Conservation (phyloP, 23 red algal species). For the Gracilaria vermiculophylla region DNA sequence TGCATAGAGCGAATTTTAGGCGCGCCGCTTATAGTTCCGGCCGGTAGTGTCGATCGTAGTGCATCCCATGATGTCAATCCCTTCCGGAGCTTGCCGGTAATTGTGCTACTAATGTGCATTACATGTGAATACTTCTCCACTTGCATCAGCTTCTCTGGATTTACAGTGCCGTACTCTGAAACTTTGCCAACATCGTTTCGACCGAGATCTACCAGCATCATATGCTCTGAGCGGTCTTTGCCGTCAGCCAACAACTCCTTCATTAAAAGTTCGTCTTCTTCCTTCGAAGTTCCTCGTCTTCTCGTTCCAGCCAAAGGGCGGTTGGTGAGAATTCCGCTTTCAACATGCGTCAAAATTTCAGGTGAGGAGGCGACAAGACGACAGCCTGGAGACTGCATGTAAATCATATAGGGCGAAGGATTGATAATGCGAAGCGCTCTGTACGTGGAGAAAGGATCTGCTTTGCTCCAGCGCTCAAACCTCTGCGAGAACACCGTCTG, state of each 20-base stretch:
- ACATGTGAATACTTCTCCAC: constrained; percentile 97
- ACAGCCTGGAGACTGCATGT: constrained; percentile 74
- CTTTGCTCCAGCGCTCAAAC: constrained; percentile 83
- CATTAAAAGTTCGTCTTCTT: constrained; percentile 85
- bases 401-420: constrained; percentile 99
- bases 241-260: constrained; percentile 84
- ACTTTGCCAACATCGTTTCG: constrained; percentile 97
- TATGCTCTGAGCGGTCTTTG: constrained; percentile 94
- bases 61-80: constrained; percentile 95
- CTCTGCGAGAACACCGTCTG: constrained; percentile 96
- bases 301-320: constrained; percentile 97
- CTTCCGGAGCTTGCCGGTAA: constrained; percentile 76
- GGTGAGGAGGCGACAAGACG: constrained; percentile 95
- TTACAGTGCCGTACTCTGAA: constrained; percentile 81
- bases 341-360: constrained; percentile 89
- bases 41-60: constrained; percentile 87
- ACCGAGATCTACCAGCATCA: constrained; percentile 99
- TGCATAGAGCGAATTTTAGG: constrained; percentile 98
- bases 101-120: constrained; percentile 96
- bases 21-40: constrained; percentile 92
- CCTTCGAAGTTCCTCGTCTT: constrained; percentile 70
- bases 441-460: constrained; percentile 89
- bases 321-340: constrained; percentile 80
- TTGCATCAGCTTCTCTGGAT: constrained; percentile 82
- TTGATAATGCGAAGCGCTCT: constrained; percentile 95